Base-by-base conservation (phyloP, 73 alveolate species). In the Paramecium tetraurelia region DNA sequence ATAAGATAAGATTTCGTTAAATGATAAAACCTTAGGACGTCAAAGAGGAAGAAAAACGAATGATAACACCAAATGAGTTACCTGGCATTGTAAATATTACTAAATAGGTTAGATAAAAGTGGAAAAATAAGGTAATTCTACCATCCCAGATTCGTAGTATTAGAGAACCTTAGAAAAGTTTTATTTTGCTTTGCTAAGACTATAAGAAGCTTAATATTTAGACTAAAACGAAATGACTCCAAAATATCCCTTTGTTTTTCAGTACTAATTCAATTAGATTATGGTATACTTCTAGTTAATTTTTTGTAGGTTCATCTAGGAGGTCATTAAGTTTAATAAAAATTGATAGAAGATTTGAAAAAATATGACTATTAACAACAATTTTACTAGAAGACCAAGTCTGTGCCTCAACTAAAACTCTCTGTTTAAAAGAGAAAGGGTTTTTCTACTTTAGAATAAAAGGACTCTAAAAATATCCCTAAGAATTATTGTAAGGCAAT, bases 401-500 rank as follows among this genome's bases (percentile, higher is more conserved):
- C 41, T 7, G 6, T 31, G 5, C 84, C 84, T 31, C 12, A 40
- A 27, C 9, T 63, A 7, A 63, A 63, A 14, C 46, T 63, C 10
- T 63, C 84, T 33, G 46, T 63, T 27, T 63, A 63, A 33, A 63
- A 63, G n/a, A 20, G 84, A 63, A 27, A 33, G 21, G 84, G 84
- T 0, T 31, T 63, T 31, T 27, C 84, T 2, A 27, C n/a, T 5
- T 14, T 12, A 4, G 90, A 80, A 18, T 16, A 80, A 43, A 80
- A 80, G 14, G 90, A 80, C 44, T 38, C 90, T 46, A 80, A 80
- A 24, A 80, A 80, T 20, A 80, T 80, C 43, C 90, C 90, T 0
- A 80, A 80, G 53, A 80, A 80, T 35, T 80, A 80, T n/a, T 80
- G 90, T 35, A 80, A 80, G 12, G 90, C 90, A 2, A 80, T 80